Conservation (phyloP, 2,329 filamentous ascomycete species). For the Mycogone perniciosa region DNA sequence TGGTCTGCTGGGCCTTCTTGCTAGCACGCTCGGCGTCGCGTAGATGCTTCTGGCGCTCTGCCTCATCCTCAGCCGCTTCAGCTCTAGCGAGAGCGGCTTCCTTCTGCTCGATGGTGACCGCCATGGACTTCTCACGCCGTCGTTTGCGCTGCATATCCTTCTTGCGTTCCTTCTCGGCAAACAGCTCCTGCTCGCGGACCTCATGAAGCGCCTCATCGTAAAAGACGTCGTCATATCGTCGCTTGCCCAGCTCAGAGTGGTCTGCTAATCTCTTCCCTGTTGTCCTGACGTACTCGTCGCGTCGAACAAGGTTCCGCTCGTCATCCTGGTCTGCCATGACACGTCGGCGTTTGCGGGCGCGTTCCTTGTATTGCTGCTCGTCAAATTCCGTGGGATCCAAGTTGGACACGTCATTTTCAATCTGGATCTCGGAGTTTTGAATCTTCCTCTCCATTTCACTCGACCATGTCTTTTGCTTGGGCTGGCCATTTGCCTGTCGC, state of each 20-base stretch:
- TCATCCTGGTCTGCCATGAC: conserved; percentile 59
- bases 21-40: conserved; percentile 83
- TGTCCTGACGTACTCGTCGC: conserved; percentile 51
- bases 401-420: conserved; percentile 42
- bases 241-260: conserved; percentile 65
- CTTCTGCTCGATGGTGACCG: conserved; percentile 85
- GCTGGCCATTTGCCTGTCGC: conserved; percentile 53
- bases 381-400: conserved; percentile 39
- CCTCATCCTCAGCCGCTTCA: conserved; percentile 70
- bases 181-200: conserved; percentile 82
- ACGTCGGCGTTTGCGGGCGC: conserved; percentile 59
- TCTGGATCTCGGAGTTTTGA: conserved; percentile 31
- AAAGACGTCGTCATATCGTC: conserved; percentile 69
- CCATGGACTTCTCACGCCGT: conserved; percentile 91
- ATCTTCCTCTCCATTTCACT: conserved; percentile 41
- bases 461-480: conserved; percentile 55
- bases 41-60: conserved; percentile 72
- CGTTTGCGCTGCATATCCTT: conserved; percentile 99
- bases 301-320: conserved; percentile 56
- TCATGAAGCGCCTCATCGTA: conserved; percentile 77
- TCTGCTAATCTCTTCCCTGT: conserved; percentile 57
- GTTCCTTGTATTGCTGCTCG: conserved; percentile 46
- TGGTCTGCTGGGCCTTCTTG: conserved; percentile 88
- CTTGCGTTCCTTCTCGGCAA: conserved; percentile 96
- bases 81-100: conserved; percentile 75